Conservation (phyloP, 2,329 filamentous ascomycete species). For the Ceratocystis albifundus region DNA sequence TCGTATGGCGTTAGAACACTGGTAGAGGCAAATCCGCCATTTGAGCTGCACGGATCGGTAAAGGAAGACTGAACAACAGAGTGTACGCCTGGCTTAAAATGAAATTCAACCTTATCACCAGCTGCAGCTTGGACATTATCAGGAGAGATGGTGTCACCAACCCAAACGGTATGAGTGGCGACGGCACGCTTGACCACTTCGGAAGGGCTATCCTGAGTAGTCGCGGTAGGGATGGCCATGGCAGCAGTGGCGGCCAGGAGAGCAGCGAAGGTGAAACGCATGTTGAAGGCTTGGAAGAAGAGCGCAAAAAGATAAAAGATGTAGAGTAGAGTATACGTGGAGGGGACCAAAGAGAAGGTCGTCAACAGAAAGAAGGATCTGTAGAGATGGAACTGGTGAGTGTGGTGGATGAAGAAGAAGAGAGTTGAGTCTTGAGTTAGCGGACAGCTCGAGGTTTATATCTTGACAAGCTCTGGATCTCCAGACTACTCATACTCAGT, state of each 20-base stretch:
- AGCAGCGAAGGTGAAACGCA: neutral
- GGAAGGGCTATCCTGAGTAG: neutral
- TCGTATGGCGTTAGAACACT: neutral
- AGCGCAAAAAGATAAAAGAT: too few relatives aligned
- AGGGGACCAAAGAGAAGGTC: too few relatives aligned
- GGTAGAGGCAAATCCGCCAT: neutral
- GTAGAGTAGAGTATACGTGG: too few relatives aligned
- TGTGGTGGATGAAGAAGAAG: too few relatives aligned
- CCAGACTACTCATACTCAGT: too few relatives aligned
- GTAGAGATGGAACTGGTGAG: too few relatives aligned
- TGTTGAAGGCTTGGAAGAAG: neutral
- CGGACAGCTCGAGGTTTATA: too few relatives aligned
- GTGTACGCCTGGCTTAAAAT: neutral
- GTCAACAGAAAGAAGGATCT: too few relatives aligned
- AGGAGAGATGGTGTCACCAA: neutral
- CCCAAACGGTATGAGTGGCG: neutral
- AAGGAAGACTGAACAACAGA: constrained; percentile 28
- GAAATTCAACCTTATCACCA: neutral
- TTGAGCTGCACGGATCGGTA: constrained; percentile 33
- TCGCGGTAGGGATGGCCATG: neutral
- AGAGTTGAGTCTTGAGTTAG: too few relatives aligned
- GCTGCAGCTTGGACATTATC: neutral
- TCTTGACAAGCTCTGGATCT: too few relatives aligned
- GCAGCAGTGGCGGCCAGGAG: neutral
- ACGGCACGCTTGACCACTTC: neutral